phyloP scores from a whole-genome alignment of 2,329 filamentous ascomycete species.

The Paecilomyces formosus region DNA sequence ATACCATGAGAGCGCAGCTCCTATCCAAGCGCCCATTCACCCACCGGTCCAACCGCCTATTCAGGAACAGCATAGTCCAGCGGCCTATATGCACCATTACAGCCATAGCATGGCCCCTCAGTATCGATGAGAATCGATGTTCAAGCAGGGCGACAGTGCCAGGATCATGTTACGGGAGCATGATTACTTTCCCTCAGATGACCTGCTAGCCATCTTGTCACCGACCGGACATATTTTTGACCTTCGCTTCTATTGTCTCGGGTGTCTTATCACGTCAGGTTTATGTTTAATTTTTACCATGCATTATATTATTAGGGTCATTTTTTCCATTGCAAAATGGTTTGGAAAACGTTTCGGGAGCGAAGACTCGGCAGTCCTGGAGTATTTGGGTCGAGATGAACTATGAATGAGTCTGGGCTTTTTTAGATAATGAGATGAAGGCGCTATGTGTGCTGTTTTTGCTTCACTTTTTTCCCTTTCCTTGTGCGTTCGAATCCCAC shows the following conservation, averaged over 20 bases:
- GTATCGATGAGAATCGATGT: not conserved
- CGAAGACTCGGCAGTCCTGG: not conserved
- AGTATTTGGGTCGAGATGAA: not conserved
- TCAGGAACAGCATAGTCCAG: not conserved
- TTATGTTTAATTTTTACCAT: not conserved
- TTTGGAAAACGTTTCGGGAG: not conserved
- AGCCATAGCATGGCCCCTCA: not conserved
- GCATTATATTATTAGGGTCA: not conserved
- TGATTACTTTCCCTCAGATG: not conserved
- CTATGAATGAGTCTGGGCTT: not conserved
- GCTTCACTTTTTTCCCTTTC: not conserved
- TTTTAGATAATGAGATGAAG: not conserved
- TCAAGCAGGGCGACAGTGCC: not conserved
- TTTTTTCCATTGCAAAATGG: not conserved
- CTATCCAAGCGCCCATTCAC: not conserved
- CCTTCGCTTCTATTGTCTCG: not conserved
- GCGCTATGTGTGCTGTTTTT: not conserved
- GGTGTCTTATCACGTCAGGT: not conserved
- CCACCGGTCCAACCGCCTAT: not conserved
- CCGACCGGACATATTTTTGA: not conserved
- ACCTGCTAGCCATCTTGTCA: not conserved
- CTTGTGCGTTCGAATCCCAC: not conserved
- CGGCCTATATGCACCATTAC: not conserved
- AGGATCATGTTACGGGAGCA: too few relatives aligned
- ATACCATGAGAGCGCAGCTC: not conserved